Conservation (phyloP, 129 eudicot species). For the Flaveria robusta region DNA sequence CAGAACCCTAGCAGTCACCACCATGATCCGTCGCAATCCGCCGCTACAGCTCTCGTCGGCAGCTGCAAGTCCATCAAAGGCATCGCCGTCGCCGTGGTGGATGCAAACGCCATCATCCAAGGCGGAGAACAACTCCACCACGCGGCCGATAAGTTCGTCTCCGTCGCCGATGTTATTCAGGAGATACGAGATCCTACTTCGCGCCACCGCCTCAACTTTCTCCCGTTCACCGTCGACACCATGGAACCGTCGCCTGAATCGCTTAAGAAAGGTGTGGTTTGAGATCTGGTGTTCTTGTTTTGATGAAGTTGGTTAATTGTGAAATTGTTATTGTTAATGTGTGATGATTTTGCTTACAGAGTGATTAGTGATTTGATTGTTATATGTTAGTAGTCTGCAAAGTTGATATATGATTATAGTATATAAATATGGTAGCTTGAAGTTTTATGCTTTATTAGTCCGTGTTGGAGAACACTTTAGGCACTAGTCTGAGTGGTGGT, state of each 20-base stretch:
- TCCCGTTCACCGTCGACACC: slow-evolving; percentile 64
- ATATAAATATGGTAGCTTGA: too few relatives aligned
- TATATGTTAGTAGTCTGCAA: neutral
- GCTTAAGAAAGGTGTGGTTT: slow-evolving; percentile 64
- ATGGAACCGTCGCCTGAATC: slow-evolving; percentile 84
- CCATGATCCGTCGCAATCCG: slow-evolving; percentile 24
- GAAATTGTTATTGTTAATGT: neutral
- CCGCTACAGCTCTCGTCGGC: slow-evolving; percentile 43
- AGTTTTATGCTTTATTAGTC: neutral
- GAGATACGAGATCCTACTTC: slow-evolving; percentile 84
- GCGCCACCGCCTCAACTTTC: slow-evolving; percentile 70
- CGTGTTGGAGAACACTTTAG: too few relatives aligned
- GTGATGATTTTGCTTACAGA: neutral
- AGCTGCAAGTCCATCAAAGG: slow-evolving; percentile 75
- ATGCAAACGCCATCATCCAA: slow-evolving; percentile 86
- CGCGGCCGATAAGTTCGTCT: slow-evolving; percentile 72
- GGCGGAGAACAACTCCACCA: slow-evolving; percentile 68
- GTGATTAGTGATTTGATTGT: neutral
- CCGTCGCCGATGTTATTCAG: slow-evolving; percentile 62
- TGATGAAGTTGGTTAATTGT: neutral
- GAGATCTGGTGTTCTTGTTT: neutral
- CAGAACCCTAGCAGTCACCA: slow-evolving; percentile 30
- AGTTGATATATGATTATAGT: neutral
- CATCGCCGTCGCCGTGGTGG: slow-evolving; percentile 85
- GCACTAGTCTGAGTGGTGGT: too few relatives aligned